These are phyloP conservation scores for Cercospora sojina DNA, from an alignment of 2,329 filamentous ascomycete species.

Conservation along the genomic window DNA sequence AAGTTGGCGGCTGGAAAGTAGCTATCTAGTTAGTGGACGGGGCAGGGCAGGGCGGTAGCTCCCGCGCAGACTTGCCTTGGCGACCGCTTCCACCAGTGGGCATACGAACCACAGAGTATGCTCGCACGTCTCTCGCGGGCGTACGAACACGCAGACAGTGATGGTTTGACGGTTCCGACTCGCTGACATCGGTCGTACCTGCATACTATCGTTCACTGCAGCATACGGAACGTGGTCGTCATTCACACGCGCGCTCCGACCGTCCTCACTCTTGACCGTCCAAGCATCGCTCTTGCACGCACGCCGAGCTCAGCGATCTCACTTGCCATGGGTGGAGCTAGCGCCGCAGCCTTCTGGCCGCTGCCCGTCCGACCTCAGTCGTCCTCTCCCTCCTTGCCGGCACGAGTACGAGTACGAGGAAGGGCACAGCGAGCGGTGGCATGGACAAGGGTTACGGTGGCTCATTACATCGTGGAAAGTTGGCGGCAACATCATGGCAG, in stretches of 20 bases:
- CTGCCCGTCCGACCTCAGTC: not conserved
- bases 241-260: not conserved
- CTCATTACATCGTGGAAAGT: not conserved
- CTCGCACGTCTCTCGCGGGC: not conserved
- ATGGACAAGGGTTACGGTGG: not conserved
- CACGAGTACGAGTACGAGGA: not conserved
- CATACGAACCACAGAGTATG: not conserved
- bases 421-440: not conserved
- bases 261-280: not conserved
- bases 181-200: not conserved
- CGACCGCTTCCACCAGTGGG: not conserved
- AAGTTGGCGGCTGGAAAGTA: not conserved
- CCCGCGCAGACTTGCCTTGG: not conserved
- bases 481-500: not conserved
- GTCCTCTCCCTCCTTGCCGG: not conserved
- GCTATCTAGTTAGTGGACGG: no score
- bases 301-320: not conserved
- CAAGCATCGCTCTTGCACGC: not conserved
- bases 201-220: not conserved
- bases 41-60: not conserved
- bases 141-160: not conserved
- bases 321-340: not conserved
- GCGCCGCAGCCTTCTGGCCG: not conserved
- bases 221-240: not conserved
- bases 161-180: not conserved